Conservation (phyloP, 2,329 filamentous ascomycete genomes). For the Verticillium dahliae region DNA sequence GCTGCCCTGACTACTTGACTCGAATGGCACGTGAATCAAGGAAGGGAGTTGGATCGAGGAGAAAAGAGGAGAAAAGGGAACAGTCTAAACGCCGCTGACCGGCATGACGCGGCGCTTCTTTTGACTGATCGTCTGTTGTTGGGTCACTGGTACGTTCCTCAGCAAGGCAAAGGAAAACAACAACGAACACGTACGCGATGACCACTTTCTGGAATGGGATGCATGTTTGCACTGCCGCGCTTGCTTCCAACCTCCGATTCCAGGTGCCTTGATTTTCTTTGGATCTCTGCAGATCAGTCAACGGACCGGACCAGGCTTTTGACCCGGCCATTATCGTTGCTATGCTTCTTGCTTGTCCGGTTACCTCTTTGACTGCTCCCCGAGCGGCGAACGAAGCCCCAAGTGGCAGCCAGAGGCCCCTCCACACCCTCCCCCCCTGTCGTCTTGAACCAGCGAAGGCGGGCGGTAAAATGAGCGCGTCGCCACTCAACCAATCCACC, state of each 20-base stretch:
- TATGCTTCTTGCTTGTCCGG: background rate
- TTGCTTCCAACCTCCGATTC: background rate
- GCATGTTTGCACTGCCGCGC: background rate
- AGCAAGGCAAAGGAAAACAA: background rate
- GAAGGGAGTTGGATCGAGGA: background rate
- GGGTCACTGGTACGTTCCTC: background rate
- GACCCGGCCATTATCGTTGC: background rate
- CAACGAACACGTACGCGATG: background rate
- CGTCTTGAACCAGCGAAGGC: background rate
- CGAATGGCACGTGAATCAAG: background rate
- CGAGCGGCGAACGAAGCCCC: background rate
- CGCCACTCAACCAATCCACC: conserved; percentile 1
- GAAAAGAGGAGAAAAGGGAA: background rate
- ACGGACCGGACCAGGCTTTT: background rate
- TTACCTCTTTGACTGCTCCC: background rate
- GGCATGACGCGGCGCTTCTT: background rate
- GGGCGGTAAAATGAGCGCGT: conserved; percentile 1
- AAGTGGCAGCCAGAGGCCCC: background rate
- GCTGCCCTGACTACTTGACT: background rate
- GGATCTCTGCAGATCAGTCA: background rate
- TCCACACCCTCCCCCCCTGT: background rate
- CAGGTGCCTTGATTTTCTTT: background rate
- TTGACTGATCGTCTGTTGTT: background rate
- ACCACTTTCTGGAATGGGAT: background rate
- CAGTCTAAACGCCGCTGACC: background rate